Evolutionary conservation across 1,139 yeast species (phyloP), one percentile per base, ranked within the genome.

Genomic region (Magnusiomyces suaveolens): DNA sequence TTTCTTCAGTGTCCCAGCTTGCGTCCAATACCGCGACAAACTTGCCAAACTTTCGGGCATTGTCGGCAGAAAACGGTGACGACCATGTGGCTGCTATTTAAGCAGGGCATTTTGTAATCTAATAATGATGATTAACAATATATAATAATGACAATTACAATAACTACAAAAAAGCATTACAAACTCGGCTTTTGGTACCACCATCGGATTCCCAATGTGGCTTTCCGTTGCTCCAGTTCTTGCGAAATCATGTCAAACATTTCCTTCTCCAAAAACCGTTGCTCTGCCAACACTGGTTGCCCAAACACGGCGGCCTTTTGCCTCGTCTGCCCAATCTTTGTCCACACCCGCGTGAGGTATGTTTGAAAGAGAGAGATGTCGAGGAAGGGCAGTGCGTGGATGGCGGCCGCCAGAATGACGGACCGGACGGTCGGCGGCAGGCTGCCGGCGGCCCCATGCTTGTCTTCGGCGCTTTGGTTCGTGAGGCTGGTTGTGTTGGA

Each of bases 201-300:
- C 89, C 90, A 85, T 36, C 71, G 68, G 55, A 82, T 77, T 1
- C 84, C 92, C 43, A 82, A 62, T 53, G 79, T 82, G 2, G 84
- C 79, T 59, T 86, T 71, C 59, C 80, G 79, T 55, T 82, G 72
- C 60, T 83, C 86, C 58, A 81, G 72, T 8, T 69, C 73, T 58
- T 75, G 75, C 46, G 82, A 74, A 1, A 78, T 66, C 52, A 69
- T 63, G 20, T 70, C 69, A 72, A 77, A 74, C 48, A 77, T 55
- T 20, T 63, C 63, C 20, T 67, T 67, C 44, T 68, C 66, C 41
- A 78, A 61, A 41, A 59, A 68, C 1, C 62, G 58, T 16, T 64
- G 65, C 54, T 76, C 80, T 4, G 63, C 59, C 24, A 32, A 56
- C 52, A 43, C 59, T n/a, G 41, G 47, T 18, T 20, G 43, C 4